Conservation (phyloP, 2,329 filamentous ascomycete genomes). For the Helotiales sp. region DNA sequence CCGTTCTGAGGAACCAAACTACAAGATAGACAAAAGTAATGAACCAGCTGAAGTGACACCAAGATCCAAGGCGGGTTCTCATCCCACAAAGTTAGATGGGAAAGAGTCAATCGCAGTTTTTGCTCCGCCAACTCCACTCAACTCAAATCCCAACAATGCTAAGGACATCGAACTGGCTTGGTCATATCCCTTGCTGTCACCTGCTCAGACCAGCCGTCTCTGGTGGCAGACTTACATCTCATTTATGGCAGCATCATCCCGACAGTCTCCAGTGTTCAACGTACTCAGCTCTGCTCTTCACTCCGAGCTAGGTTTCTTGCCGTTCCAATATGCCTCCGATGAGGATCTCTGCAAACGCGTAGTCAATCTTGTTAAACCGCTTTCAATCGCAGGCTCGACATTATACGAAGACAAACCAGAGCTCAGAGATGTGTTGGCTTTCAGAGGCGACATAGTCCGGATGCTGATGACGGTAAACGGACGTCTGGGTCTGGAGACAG, state of each 20-base stretch:
- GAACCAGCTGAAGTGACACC: not conserved
- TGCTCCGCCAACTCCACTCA: not conserved
- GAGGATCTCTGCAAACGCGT: conserved; percentile 10
- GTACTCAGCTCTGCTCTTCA: not conserved
- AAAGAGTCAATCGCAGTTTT: not conserved
- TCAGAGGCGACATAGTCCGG: conserved; percentile 19
- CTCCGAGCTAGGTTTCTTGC: not conserved
- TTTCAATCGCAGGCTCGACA: not conserved
- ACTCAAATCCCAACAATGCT: not conserved
- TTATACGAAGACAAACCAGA: not conserved
- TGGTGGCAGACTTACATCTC: conserved; percentile 25
- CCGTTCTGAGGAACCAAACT: not conserved
- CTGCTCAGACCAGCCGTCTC: conserved; percentile 12
- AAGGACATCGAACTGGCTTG: not conserved
- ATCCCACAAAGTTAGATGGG: no score
- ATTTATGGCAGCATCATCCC: not conserved
- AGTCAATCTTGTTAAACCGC: conserved; percentile 1
- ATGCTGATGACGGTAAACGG: conserved; percentile 27
- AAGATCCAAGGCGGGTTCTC: no score
- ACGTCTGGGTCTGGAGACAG: conserved; percentile 27
- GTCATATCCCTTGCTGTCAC: conserved; percentile 4
- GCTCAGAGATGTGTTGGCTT: conserved; percentile 4
- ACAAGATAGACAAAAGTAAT: not conserved
- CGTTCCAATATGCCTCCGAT: not conserved
- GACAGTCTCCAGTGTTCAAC: not conserved